phyloP scores from a whole-genome alignment of 768 basidiomycete genomes.

The Russula olivacea region DNA sequence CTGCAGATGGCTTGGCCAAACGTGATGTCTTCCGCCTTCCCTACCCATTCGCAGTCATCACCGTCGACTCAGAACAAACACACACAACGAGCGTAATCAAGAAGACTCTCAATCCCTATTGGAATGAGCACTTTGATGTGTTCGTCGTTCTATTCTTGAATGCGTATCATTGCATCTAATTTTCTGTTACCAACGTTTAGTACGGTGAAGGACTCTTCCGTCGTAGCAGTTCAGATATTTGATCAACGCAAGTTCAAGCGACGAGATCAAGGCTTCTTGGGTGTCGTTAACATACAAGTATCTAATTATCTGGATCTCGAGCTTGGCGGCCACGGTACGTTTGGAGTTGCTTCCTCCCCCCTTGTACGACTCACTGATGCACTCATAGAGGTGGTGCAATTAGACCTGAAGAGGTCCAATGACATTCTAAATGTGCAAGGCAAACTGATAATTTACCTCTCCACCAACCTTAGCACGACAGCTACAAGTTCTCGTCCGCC shows the following conservation, averaged over 20 bases:
- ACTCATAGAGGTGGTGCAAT: constrained; percentile 75
- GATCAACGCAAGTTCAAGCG: constrained; percentile 99
- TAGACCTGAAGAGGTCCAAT: constrained; percentile 96
- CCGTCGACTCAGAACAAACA: constrained; percentile 96
- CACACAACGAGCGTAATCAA: constrained; percentile 96
- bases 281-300: constrained; percentile 93
- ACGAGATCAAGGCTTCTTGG: constrained; percentile 95
- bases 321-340: constrained; percentile 84
- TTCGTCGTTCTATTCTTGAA: constrained; percentile 35
- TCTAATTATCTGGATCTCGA: constrained; percentile 88
- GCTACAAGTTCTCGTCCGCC: constrained; percentile 58
- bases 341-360: too few relatives aligned
- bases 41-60: constrained; percentile 97
- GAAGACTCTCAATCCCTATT: constrained; percentile 91
- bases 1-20: constrained; percentile 89
- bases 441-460: constrained; percentile 93
- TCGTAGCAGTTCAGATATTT: constrained; percentile 96
- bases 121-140: constrained; percentile 99
- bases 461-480: constrained; percentile 72
- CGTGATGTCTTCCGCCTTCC: constrained; percentile 95
- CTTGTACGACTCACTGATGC: background rate
- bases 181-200: constrained; percentile 36
- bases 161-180: constrained; percentile 12
- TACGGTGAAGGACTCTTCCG: constrained; percentile 96
- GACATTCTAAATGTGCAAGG: constrained; percentile 97